Evolutionary conservation across 169 alveolate species (phyloP), one percentile per base, ranked within the genome.

Genomic region (Babesia gibsoni): DNA sequence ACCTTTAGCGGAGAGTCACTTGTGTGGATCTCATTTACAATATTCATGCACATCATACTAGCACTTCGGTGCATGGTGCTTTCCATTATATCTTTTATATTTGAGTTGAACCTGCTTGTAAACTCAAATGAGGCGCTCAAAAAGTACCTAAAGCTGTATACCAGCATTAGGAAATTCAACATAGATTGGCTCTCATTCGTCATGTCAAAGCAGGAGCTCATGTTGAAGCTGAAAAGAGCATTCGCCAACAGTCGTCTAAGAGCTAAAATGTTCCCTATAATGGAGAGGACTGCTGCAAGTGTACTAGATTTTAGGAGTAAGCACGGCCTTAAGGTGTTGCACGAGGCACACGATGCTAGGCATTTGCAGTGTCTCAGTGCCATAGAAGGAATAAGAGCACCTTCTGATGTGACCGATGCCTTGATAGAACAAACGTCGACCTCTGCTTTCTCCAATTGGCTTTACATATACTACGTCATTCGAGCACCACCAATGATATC

Each of bases 101-200:
- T 79, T 37, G 88, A 79, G 54, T 48, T 69, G 32, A 65, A 67
- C 57, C 57, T 79, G 33, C 57, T 79, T 16, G 69, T 79, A 68
- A 69, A 57, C 35, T 69, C 83, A 37, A 79, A 79, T 43, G 88
- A 79, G 6, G 61, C 74, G 20, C 66, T 79, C 66, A 69, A 67
- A 41, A 66, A 65, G 52, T 79, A 79, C 63, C 61, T 79, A 42
- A 54, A 66, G 18, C 72, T 67, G 9, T 79, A 69, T 52, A 59
- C 64, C 27, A 67, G 50, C 37, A 45, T 79, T 2, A 59, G 88
- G 57, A 68, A 74, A 48, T 69, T 79, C 61, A 79, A 79, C 61
- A 58, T 68, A 36, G 65, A 48, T 16, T 79, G 88, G 88, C 58
- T 77, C 23, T 36, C 79, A 37, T 36, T 52, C 39, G 74, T 69